Base-by-base conservation (phyloP, 139 green algal species). In the Raphidocelis subcapitata region DNA sequence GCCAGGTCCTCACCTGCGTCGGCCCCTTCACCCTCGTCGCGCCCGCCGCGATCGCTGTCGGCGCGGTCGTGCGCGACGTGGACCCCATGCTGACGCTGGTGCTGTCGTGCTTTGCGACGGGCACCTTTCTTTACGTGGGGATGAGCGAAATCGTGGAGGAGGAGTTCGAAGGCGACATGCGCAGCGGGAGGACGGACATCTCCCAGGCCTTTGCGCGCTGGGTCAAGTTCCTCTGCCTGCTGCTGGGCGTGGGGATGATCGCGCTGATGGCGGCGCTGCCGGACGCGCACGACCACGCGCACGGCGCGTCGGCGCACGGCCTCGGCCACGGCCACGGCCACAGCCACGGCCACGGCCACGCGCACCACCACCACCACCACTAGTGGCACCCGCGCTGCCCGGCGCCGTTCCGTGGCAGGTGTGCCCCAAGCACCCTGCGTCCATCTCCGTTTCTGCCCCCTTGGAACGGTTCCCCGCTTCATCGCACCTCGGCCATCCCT, bases 111-210 rank as follows among this genome's bases (percentile, higher is more conserved):
- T 79, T 88, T 31, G 76, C 79, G 18, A 81, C 83, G 24, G 83
- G 83, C 54, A 86, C 83, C 24, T 88, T 88, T 56, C 21, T 88
- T 3, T 88, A 88, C 55, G 80, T 88, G 36, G 83, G 83, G 51
- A 66, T 65, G 5, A 73, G 44, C 28, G 83, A 88, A 69, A 74
- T 87, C 3, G 73, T 86, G 28, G 73, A 74, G 60, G 81, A 86
- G 81, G 81, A 86, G 77, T 84, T 86, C 61, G 81, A 82, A 31
- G 79, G 79, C 31, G 73, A 84, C 60, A 80, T 80, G 73, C 67
- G 79, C 0, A 72, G 67, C 4, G 73, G 68, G 26, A n/a, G 70
- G 29, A 77, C 61, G 4, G 70, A 77, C 26, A 77, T 77, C 29
- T 65, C n/a, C 28, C 70, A 77, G 47, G 14, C 54, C 1, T 64